A percentile compares a stretch with the other conserved stretches of the same genome.
Evolutionary conservation across 371 early-diverging fungal genomes (phyloP).

Genomic region (Conidiobolus incongruus): DNA sequence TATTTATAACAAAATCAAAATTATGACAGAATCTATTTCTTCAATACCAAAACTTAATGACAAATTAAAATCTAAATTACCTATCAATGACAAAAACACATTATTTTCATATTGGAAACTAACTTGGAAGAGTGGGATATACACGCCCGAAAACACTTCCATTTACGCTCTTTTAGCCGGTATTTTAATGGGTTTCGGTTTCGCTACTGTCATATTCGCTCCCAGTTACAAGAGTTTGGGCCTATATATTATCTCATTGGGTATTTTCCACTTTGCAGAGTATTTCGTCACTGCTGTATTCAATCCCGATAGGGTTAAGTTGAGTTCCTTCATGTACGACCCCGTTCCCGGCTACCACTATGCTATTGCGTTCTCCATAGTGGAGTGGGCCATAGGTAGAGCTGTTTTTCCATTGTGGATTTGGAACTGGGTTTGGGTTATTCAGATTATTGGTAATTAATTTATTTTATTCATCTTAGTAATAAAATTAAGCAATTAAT

Average conservation of each 20-base stretch:
- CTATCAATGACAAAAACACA: no score
- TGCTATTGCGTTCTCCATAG: conserved; percentile 33
- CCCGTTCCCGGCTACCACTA: conserved; percentile 45
- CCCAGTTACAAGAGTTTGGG: conserved; percentile 7
- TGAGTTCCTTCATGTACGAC: conserved; percentile 49
- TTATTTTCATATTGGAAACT: no score
- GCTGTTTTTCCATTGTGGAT: conserved; percentile 27
- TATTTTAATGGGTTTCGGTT: conserved; percentile 1
- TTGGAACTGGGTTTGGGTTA: conserved; percentile 24
- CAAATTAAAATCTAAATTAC: no score
- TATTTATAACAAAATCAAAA: no score
- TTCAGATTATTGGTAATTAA: conserved; percentile 9
- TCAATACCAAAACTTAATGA: no score
- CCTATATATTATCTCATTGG: conserved; percentile 27
- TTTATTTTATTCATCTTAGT: no score
- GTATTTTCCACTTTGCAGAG: conserved; percentile 48
- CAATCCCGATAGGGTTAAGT: conserved; percentile 24
- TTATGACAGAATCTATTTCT: no score
- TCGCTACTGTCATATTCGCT: background rate
- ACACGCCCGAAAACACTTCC: no score
- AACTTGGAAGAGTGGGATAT: no score
- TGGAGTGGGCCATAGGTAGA: conserved; percentile 43
- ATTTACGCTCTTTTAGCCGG: conserved; percentile 1
- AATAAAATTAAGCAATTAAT: background rate
- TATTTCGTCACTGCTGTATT: conserved; percentile 55